phyloP scores from a whole-genome alignment of 768 basidiomycete genomes.

The Panellus pusillus region DNA sequence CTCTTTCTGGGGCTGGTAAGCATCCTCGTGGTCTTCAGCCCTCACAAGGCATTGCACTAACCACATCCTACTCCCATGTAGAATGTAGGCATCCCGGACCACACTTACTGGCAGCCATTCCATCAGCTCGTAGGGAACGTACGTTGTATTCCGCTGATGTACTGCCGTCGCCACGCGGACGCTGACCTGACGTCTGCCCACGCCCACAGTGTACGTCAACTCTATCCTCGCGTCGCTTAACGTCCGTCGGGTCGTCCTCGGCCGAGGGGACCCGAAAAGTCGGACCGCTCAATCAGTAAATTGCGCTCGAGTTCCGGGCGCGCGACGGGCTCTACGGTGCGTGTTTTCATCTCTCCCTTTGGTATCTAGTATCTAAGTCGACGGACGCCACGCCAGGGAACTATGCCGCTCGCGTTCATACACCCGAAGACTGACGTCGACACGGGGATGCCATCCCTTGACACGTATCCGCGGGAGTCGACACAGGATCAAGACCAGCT shows the following conservation, averaged over 20 bases:
- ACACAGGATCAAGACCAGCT: no score
- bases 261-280: constrained; percentile 3
- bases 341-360: background rate
- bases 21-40: background rate
- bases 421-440: background rate
- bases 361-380: no score
- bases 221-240: constrained; percentile 11
- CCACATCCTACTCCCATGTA: background rate
- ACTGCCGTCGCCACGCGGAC: no score
- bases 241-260: background rate
- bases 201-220: constrained; percentile 14
- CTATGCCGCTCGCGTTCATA: constrained; percentile 2
- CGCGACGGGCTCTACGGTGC: constrained; percentile 5
- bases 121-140: constrained; percentile 13
- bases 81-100: constrained; percentile 7
- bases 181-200: background rate
- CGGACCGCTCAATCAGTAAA: background rate
- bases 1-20: constrained; percentile 10
- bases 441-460: no score
- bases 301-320: no score
- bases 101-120: constrained; percentile 13
- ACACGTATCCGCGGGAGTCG: no score
- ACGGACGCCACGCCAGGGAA: background rate
- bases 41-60: background rate
- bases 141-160: background rate